phyloP scores from a whole-genome alignment of 768 basidiomycete genomes.

The Trametes gibbosa region DNA sequence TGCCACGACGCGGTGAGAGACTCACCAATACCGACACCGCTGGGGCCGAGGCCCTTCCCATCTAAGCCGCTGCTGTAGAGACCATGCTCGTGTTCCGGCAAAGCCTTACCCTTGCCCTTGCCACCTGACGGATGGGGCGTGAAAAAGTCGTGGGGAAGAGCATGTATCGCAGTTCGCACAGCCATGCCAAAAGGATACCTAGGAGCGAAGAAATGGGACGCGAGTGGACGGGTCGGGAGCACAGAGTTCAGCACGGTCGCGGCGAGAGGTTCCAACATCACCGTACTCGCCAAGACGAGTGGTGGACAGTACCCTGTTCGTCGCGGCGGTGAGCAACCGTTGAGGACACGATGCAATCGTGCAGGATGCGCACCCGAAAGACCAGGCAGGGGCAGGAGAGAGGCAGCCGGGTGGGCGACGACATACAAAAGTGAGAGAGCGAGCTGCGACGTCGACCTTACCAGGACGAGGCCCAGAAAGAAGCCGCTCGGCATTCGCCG shows the following conservation, averaged over 20 bases:
- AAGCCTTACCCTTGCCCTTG: conserved; percentile 47
- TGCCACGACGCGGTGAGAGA: not conserved
- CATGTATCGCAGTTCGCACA: conserved; percentile 29
- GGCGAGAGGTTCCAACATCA: conserved; percentile 66
- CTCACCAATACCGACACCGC: conserved; percentile 1
- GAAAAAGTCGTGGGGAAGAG: conserved; percentile 50
- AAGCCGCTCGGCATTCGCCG: conserved; percentile 15
- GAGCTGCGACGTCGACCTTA: not conserved
- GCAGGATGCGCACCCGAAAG: conserved; percentile 13
- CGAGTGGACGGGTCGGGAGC: conserved; percentile 34
- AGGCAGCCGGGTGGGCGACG: conserved; percentile 8
- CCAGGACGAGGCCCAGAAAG: conserved; percentile 1
- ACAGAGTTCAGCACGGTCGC: conserved; percentile 49
- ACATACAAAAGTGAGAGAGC: conserved; percentile 18
- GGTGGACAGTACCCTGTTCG: conserved; percentile 13
- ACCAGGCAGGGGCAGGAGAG: conserved; percentile 13
- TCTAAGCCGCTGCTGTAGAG: conserved; percentile 2
- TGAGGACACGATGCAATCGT: not conserved
- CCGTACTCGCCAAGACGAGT: conserved; percentile 31
- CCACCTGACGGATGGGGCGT: conserved; percentile 48
- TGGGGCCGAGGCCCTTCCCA: not conserved
- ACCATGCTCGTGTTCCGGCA: conserved; percentile 15
- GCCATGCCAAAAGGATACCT: conserved; percentile 31
- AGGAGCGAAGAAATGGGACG: conserved; percentile 27
- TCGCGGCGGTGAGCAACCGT: not conserved